Conservation (phyloP, 768 basidiomycete species). For the Tricholoma bakamatsutake region DNA sequence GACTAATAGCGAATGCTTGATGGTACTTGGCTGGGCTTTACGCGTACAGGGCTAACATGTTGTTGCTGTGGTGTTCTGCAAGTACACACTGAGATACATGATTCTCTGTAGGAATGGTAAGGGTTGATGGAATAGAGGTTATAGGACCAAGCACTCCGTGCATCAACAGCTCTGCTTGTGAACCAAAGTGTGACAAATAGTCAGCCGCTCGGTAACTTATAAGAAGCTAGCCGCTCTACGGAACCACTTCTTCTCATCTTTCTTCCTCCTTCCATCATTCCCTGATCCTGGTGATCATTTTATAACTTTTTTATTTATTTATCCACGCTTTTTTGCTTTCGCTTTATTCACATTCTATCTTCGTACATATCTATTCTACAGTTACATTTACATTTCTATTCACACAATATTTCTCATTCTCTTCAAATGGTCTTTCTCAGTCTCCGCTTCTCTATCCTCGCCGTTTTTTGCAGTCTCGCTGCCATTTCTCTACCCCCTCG, state of each 20-base stretch:
- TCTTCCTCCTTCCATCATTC: conserved; percentile 30
- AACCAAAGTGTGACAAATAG: background rate
- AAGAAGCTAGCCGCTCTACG: conserved; percentile 16
- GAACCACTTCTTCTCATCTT: conserved; percentile 21
- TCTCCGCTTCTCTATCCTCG: conserved; percentile 39
- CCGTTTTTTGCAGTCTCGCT: conserved; percentile 40
- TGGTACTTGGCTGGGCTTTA: no score
- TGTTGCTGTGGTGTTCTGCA: no score
- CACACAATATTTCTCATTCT: conserved; percentile 4
- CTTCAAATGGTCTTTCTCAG: conserved; percentile 52
- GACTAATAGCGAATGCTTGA: no score
- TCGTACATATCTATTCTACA: conserved; percentile 6
- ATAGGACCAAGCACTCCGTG: no score
- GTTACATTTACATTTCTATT: conserved; percentile 11
- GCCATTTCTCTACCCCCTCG: conserved; percentile 32
- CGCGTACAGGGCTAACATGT: no score
- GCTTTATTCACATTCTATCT: conserved; percentile 14
- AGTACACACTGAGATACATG: no score
- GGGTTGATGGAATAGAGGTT: no score
- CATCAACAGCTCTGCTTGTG: no score
- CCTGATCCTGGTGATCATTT: conserved; percentile 53
- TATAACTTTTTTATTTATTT: conserved; percentile 1
- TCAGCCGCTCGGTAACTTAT: conserved; percentile 12
- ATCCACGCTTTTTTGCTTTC: conserved; percentile 11
- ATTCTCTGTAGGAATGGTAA: no score